Evolutionary conservation across 2,329 filamentous ascomycete genomes (phyloP).

Genomic region (Colletotrichum sp.): DNA sequence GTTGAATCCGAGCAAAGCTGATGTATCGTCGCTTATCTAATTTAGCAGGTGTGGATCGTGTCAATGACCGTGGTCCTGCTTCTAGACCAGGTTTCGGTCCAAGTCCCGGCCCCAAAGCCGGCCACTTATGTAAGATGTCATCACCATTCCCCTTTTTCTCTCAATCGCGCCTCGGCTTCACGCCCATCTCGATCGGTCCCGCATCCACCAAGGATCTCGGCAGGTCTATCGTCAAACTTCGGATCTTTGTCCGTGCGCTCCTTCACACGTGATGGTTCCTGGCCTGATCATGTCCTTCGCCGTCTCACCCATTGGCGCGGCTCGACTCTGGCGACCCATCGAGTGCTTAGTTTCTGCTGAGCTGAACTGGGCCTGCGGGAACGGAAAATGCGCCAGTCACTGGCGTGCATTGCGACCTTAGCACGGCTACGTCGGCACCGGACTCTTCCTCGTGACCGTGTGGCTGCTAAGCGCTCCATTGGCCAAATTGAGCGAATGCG

Average conservation of each 20-base stretch:
- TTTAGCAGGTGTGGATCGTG: background rate
- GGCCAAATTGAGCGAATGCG: background rate
- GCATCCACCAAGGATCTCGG: background rate
- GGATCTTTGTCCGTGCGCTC: background rate
- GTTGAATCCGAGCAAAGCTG: rapidly evolving
- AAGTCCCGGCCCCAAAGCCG: background rate
- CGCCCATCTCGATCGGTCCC: background rate
- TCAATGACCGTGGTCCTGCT: rapidly evolving
- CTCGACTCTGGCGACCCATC: background rate
- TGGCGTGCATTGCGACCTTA: background rate
- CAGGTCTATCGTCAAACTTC: background rate
- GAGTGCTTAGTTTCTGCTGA: background rate
- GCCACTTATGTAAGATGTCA: background rate
- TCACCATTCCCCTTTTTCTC: background rate
- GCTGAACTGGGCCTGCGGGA: background rate
- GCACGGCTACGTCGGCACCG: background rate
- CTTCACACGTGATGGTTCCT: background rate
- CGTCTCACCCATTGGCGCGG: background rate
- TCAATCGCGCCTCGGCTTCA: background rate
- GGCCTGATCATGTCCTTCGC: background rate
- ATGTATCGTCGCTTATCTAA: background rate
- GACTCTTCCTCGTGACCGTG: background rate
- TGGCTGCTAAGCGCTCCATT: background rate
- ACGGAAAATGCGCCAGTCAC: background rate
- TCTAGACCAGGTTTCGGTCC: background rate